phyloP scores from a whole-genome alignment of 164 flowering plant genomes.

The Malania oleifera region DNA sequence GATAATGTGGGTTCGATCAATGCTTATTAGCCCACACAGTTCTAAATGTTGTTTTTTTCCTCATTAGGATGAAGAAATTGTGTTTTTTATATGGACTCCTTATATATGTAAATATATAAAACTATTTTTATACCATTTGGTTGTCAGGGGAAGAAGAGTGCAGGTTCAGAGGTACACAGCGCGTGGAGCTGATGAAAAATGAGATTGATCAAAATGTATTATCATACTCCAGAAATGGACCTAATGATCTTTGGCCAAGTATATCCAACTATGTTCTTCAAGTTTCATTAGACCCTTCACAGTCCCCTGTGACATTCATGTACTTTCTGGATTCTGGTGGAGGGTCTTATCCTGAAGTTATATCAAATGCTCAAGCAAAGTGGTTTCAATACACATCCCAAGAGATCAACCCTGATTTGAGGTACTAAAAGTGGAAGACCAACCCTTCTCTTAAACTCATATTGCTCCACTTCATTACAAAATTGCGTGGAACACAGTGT shows the following conservation, averaged over 20 bases:
- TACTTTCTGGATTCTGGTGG: conserved; percentile 95
- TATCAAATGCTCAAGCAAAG: conserved; percentile 68
- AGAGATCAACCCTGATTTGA: conserved; percentile 60
- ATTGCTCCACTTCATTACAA: too few species aligned
- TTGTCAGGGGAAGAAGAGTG: conserved; percentile 43
- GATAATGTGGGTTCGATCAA: too few species aligned
- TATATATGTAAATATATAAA: too few species aligned
- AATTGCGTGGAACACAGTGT: too few species aligned
- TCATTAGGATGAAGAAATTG: too few species aligned
- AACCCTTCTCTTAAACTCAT: too few species aligned
- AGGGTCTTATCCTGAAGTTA: conserved; percentile 83
- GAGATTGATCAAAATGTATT: conserved; percentile 43
- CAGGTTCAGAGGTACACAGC: conserved; percentile 57
- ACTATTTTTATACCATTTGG: neutral
- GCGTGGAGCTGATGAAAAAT: conserved; percentile 52
- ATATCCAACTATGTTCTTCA: conserved; percentile 74
- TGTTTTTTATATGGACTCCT: too few species aligned
- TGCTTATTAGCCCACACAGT: too few species aligned
- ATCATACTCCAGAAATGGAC: conserved; percentile 60
- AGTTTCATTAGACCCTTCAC: conserved; percentile 31
- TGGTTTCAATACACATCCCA: conserved; percentile 61
- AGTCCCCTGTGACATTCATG: conserved; percentile 38
- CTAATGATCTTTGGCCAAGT: conserved; percentile 76
- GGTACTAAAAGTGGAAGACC: conserved; percentile 30
- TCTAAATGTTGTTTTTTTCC: too few species aligned